These are phyloP conservation scores for Phylloporus sp. DNA, from an alignment of 768 basidiomycete species.

Conservation along the genomic window DNA sequence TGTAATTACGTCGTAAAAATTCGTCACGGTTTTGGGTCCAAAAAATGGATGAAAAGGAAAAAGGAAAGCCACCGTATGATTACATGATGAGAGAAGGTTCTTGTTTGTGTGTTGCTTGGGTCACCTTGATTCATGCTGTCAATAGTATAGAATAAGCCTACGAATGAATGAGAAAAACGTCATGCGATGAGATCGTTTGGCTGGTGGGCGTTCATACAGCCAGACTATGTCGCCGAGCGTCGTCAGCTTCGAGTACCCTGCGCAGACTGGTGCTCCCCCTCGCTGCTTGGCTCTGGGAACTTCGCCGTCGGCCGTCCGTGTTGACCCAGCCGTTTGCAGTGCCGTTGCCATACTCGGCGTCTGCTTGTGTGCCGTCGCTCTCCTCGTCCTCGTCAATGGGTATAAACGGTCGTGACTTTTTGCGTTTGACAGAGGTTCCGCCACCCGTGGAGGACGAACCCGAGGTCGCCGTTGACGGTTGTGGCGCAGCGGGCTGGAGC, in stretches of 20 bases:
- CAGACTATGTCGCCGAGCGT: slow-evolving; percentile 64
- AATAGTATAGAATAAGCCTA: slow-evolving; percentile 38
- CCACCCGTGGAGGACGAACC: slow-evolving; percentile 27
- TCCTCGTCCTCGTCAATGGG: slow-evolving; percentile 50
- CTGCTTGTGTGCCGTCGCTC: slow-evolving; percentile 68
- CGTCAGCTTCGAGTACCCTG: slow-evolving; percentile 41
- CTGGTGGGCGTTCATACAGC: slow-evolving; percentile 41
- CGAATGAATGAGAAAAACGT: slow-evolving; percentile 10
- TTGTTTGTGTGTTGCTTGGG: slow-evolving; percentile 23
- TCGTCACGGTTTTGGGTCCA: slow-evolving; percentile 15
- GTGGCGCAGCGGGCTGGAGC: slow-evolving; percentile 30
- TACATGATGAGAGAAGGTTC: slow-evolving; percentile 23
- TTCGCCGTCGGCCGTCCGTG: slow-evolving; percentile 53
- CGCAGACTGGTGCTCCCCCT: slow-evolving; percentile 26
- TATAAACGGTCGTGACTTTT: slow-evolving; percentile 50
- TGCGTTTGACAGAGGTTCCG: slow-evolving; percentile 38
- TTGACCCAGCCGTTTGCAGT: slow-evolving; percentile 45
- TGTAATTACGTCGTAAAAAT: slow-evolving; percentile 28
- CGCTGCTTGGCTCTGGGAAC: slow-evolving; percentile 19
- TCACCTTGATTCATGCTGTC: slow-evolving; percentile 20
- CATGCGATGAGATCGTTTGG: slow-evolving; percentile 11
- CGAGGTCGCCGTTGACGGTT: slow-evolving; percentile 36
- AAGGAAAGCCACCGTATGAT: slow-evolving; percentile 19
- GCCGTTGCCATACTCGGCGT: slow-evolving; percentile 56
- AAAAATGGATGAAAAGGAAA: not conserved